These are phyloP conservation scores for Eimeria falciformis DNA, from an alignment of 169 alveolate genomes.

Conservation along the genomic window DNA sequence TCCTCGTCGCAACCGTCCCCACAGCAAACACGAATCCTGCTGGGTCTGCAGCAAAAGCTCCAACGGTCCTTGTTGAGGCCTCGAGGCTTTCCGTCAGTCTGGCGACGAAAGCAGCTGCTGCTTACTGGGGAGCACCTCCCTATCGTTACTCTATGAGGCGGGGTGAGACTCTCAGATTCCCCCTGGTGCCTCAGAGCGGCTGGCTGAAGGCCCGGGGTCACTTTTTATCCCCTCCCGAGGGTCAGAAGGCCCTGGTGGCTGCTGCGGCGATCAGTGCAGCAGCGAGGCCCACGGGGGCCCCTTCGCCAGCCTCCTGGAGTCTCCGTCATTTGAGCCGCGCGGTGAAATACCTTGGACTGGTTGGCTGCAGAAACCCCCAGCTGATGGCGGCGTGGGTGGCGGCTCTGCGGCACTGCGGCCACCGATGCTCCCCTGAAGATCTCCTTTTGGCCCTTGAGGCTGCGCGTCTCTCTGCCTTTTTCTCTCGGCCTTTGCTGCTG, in stretches of 20 bases:
- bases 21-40: neutral
- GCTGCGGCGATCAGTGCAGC: neutral
- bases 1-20: neutral
- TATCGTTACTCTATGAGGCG: neutral
- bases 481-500: conserved; percentile 46
- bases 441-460: neutral
- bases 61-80: too few species aligned
- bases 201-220: neutral
- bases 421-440: neutral
- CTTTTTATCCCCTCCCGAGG: neutral
- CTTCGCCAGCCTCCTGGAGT: neutral
- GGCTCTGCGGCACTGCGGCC: neutral
- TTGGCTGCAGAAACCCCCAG: neutral
- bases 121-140: neutral
- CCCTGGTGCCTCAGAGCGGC: neutral
- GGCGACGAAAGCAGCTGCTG: neutral
- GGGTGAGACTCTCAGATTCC: neutral
- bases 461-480: neutral
- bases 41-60: too few species aligned
- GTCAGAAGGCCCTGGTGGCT: neutral
- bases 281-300: too few species aligned
- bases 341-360: neutral
- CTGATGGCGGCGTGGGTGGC: neutral
- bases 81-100: neutral
- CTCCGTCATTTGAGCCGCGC: conserved; percentile 6